Evolutionary conservation across 164 flowering plant genomes (phyloP), one percentile per base, ranked within the genome.

Genomic region (Vitis labrusca): DNA sequence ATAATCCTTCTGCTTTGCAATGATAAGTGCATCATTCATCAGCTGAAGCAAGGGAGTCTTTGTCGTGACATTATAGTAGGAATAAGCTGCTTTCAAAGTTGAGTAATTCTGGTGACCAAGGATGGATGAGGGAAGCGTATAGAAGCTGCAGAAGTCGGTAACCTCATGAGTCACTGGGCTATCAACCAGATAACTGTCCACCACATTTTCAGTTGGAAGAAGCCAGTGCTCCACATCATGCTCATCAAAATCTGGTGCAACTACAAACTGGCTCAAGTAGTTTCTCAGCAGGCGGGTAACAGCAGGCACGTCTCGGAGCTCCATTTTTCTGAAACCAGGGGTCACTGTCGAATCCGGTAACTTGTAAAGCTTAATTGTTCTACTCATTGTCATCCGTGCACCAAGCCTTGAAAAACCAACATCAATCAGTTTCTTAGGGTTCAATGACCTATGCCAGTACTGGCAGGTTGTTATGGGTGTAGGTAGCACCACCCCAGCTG

Each of bases 401-500:
- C 79, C 79, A 44, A 76, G 76, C 56, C 79, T 76, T 13, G 79
- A 76, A 68, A 76, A 76, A 10, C 79, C 79, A 32, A 76, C 75
- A 72, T 76, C 79, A 52, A 76, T 76, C 37, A 76, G 63, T 63
- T 76, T 76, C 72, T 76, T 76, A 10, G 79, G 79, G 30, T 76
- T 76, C 63, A 76, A 56, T 10, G 79, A 76, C 67, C 79, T 71
- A 23, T 76, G 79, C 79, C 79, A 76, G 23, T 76, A 76, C 48
- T 76, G 79, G 59, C 79, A 76, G 27, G 72, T 71, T 2, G 79
- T 30, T 48, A 76, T 56, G 12, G 75, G 79, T 5, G 79, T 74
- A 1, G 78, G 74, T 59, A 75, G 73, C 56, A 75, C 78, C 10
- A 70, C 78, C 9, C 78, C 78, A 8, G 78, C 78, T 23, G 78